Evolutionary conservation across 345 rosid genomes (phyloP).

Genomic region (Populus nigra): DNA sequence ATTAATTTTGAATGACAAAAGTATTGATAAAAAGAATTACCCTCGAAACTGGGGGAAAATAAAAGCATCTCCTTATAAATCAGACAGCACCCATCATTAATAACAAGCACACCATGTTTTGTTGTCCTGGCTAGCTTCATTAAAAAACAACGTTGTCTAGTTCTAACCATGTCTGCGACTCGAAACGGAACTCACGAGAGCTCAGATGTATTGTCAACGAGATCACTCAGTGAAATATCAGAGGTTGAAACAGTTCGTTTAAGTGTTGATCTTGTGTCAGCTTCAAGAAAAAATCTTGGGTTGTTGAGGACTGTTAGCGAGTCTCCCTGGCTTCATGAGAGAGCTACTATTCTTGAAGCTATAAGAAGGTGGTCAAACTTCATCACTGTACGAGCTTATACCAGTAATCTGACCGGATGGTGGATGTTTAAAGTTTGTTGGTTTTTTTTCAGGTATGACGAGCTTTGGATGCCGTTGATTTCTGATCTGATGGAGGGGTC

Average conservation of each 20-base stretch:
- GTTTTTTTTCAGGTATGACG: slow-evolving; percentile 59
- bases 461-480: slow-evolving; percentile 94
- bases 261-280: slow-evolving; percentile 65
- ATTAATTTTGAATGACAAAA: too few relatives aligned
- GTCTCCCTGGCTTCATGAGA: slow-evolving; percentile 71
- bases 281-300: slow-evolving; percentile 54
- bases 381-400: background rate
- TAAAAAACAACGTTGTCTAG: background rate
- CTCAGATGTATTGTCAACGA: slow-evolving; percentile 31
- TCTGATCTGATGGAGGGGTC: slow-evolving; percentile 65
- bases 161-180: background rate
- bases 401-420: slow-evolving; percentile 15
- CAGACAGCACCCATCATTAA: background rate
- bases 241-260: slow-evolving; percentile 47
- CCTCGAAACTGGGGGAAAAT: too few relatives aligned
- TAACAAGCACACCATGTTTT: background rate
- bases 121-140: background rate
- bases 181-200: slow-evolving; percentile 5
- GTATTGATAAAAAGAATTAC: too few relatives aligned
- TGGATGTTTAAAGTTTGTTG: background rate
- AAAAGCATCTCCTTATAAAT: background rate
- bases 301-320: slow-evolving; percentile 58
- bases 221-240: slow-evolving; percentile 64
- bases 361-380: slow-evolving; percentile 53
- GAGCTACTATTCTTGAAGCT: slow-evolving; percentile 51